phyloP scores from a whole-genome alignment of 225 moss, liverwort and hornwort genomes.

The Physcomitrellopsis africana region DNA sequence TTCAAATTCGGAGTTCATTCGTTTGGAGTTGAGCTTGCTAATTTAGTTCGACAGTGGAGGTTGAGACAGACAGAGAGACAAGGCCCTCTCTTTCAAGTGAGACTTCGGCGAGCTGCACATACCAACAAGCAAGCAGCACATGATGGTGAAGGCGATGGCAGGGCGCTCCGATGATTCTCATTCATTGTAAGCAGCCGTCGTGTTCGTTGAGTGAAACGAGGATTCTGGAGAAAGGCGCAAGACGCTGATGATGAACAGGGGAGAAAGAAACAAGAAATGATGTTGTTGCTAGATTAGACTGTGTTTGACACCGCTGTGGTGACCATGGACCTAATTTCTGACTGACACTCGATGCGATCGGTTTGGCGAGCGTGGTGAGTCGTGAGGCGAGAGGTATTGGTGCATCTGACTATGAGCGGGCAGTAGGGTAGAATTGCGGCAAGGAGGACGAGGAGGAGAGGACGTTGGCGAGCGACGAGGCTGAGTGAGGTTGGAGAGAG shows the following conservation, averaged over 20 bases:
- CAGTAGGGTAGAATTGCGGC: constrained; percentile 27
- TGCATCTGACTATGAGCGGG: constrained; percentile 4
- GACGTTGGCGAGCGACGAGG: background rate
- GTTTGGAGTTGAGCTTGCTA: too few species aligned
- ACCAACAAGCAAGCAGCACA: constrained; percentile 38
- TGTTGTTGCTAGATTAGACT: constrained; percentile 19
- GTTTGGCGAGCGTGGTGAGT: constrained; percentile 7
- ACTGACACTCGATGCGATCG: constrained; percentile 21
- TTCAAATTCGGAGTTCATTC: too few species aligned
- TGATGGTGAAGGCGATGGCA: constrained; percentile 3
- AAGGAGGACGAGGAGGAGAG: constrained; percentile 12
- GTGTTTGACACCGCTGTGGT: constrained; percentile 6
- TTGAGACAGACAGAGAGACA: too few species aligned
- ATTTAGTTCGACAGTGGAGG: too few species aligned
- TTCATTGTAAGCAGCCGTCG: constrained; percentile 10
- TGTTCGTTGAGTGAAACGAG: background rate
- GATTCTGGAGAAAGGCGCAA: constrained; percentile 16
- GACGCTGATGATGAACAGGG: constrained; percentile 9
- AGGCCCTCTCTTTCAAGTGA: too few species aligned
- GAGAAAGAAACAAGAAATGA: background rate
- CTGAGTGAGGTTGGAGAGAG: background rate
- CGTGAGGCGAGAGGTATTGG: constrained; percentile 10
- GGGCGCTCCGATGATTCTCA: constrained; percentile 13
- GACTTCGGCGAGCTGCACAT: background rate
- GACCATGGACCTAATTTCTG: constrained; percentile 35